A percentile compares a stretch with the other conserved stretches of the same genome.
These are phyloP conservation scores for Pinus albicaulis DNA, from an alignment of 75 land plant species.

Conservation along the genomic window DNA sequence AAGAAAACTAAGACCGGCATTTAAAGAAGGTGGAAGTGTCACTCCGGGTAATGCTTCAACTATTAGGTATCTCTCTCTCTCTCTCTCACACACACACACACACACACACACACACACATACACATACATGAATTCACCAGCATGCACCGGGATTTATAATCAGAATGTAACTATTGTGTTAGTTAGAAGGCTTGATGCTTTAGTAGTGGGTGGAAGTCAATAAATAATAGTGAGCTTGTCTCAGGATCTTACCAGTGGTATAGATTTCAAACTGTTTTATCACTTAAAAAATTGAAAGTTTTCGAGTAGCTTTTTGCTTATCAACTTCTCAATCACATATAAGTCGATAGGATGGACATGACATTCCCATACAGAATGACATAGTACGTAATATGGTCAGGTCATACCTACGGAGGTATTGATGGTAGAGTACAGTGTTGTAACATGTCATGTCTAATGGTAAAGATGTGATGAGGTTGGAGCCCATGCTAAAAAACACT, in stretches of 20 bases:
- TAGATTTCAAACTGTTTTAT: background rate
- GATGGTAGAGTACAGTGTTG: background rate
- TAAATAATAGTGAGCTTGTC: background rate
- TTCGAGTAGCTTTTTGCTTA: background rate
- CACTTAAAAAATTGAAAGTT: background rate
- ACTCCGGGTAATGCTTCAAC: slow-evolving; percentile 98
- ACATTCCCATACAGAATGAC: background rate
- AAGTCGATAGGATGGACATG: background rate
- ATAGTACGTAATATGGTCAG: background rate
- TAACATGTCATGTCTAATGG: background rate
- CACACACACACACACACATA: too few species aligned
- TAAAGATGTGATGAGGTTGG: background rate
- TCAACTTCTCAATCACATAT: background rate
- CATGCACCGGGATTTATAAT: background rate
- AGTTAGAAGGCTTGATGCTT: background rate
- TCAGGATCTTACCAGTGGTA: background rate
- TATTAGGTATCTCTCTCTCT: slow-evolving; percentile 54
- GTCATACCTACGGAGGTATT: background rate
- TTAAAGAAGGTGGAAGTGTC: slow-evolving; percentile 86
- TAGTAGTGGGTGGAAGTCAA: background rate
- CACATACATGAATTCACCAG: background rate
- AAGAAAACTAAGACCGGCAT: slow-evolving; percentile 87
- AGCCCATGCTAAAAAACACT: background rate
- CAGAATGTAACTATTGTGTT: background rate
- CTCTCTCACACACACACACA: background rate